phyloP scores from a whole-genome alignment of 2,329 filamentous ascomycete species.

The Exophiala sp. region DNA sequence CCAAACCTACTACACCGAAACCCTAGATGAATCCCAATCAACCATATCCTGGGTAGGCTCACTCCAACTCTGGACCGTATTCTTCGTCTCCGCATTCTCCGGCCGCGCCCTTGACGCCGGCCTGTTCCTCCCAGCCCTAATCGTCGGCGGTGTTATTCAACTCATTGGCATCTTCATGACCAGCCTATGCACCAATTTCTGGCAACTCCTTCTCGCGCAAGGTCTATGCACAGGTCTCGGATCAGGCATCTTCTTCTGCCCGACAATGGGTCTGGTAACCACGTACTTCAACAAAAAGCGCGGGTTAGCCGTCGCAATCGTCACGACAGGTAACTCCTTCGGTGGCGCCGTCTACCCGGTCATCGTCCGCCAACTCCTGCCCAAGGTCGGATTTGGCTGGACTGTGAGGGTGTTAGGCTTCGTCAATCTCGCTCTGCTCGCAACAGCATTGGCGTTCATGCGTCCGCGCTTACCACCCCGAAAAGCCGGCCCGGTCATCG shows the following conservation, averaged over 20 bases:
- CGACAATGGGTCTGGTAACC: conserved; percentile 53
- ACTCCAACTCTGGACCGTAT: conserved; percentile 49
- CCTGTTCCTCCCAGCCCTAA: conserved; percentile 45
- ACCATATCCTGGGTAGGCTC: conserved; percentile 54
- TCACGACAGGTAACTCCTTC: conserved; percentile 57
- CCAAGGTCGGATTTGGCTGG: conserved; percentile 61
- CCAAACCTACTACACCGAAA: conserved; percentile 50
- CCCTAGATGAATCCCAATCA: conserved; percentile 41
- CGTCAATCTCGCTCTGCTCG: conserved; percentile 50
- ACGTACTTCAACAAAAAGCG: conserved; percentile 62
- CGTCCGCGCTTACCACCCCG: conserved; percentile 49
- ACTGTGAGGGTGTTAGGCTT: conserved; percentile 62
- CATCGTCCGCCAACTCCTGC: conserved; percentile 55
- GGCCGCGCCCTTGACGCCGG: conserved; percentile 53
- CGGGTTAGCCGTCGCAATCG: conserved; percentile 58
- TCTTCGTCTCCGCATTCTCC: conserved; percentile 50
- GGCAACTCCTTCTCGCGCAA: conserved; percentile 50
- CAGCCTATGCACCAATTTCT: conserved; percentile 46
- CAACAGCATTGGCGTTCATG: conserved; percentile 39
- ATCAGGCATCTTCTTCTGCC: conserved; percentile 53
- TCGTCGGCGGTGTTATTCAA: conserved; percentile 43
- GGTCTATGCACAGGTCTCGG: conserved; percentile 58
- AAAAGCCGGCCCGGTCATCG: conserved; percentile 50
- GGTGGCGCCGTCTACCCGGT: conserved; percentile 64
- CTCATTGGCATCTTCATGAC: conserved; percentile 52